phyloP scores from a whole-genome alignment of 73 alveolate genomes.

The Stentor coeruleus region DNA sequence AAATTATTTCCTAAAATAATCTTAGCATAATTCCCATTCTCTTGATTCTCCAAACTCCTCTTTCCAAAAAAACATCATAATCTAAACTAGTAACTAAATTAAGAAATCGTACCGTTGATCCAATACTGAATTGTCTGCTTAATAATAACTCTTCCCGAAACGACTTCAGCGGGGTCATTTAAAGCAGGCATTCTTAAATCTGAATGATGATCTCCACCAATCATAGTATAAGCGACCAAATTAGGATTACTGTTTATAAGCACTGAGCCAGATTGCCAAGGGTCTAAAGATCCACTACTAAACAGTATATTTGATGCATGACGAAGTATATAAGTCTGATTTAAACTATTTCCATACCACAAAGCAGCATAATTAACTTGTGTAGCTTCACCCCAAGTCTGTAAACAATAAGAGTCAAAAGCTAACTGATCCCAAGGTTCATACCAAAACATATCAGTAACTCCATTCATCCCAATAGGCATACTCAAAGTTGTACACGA shows the following conservation, averaged over 20 bases:
- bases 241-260: conserved; percentile 12
- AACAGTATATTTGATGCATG: conserved; percentile 43
- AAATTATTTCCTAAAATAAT: no score
- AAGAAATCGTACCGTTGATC: no score
- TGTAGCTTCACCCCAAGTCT: conserved; percentile 38
- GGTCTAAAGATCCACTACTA: conserved; percentile 57
- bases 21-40: no score
- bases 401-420: conserved; percentile 29
- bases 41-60: no score
- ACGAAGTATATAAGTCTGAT: not conserved
- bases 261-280: conserved; percentile 67
- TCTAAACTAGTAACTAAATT: no score
- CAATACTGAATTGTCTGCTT: conserved; percentile 34
- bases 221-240: conserved; percentile 9
- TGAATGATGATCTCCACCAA: conserved; percentile 58
- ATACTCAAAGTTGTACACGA: conserved; percentile 51
- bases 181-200: conserved; percentile 58
- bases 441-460: conserved; percentile 47
- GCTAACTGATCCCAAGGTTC: conserved; percentile 33
- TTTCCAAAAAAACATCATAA: not conserved
- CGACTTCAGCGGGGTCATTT: conserved; percentile 52
- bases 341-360: conserved; percentile 47
- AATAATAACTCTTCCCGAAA: conserved; percentile 34
- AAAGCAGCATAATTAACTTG: conserved; percentile 38
- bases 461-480: conserved; percentile 57